phyloP scores from a whole-genome alignment of 2,329 filamentous ascomycete species.

The Juglanconis sp. region DNA sequence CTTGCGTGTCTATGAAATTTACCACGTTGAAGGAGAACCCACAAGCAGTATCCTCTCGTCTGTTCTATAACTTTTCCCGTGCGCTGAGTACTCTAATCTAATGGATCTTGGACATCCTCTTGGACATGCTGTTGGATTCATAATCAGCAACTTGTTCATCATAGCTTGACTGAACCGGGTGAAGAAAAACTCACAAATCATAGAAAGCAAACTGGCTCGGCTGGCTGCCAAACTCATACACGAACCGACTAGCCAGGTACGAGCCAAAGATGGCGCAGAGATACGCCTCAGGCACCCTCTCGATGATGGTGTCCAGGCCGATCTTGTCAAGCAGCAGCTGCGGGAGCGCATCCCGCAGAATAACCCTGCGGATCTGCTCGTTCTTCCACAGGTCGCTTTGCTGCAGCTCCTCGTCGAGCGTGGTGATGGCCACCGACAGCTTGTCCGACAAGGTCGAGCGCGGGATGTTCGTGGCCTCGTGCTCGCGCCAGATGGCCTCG shows the following conservation, averaged over 20 bases:
- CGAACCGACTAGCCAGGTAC: conserved; percentile 90
- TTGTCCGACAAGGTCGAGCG: conserved; percentile 89
- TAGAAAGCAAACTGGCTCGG: conserved; percentile 98
- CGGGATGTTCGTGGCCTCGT: conserved; percentile 73
- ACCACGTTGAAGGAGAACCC: too few relatives aligned
- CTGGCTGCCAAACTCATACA: conserved; percentile 89
- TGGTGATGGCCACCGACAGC: conserved; percentile 89
- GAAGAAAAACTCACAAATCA: conserved; percentile 71
- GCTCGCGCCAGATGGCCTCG: conserved; percentile 96
- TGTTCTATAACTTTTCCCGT: not conserved
- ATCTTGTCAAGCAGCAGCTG: conserved; percentile 82
- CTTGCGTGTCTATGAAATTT: too few relatives aligned
- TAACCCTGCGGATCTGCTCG: conserved; percentile 69
- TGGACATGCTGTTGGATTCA: conserved; percentile 54
- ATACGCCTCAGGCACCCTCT: conserved; percentile 87
- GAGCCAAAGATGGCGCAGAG: conserved; percentile 93
- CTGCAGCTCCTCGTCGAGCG: conserved; percentile 93
- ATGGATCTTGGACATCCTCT: conserved; percentile 52
- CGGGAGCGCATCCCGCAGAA: conserved; percentile 83
- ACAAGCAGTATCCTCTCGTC: not conserved
- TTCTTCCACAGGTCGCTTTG: conserved; percentile 89
- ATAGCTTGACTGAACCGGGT: not conserved
- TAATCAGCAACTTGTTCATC: conserved; percentile 28
- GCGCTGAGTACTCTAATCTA: conserved; percentile 2
- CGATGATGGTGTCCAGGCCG: conserved; percentile 81